Base-by-base conservation (phyloP, 2,329 filamentous ascomycete species). In the Aureobasidium musti region DNA sequence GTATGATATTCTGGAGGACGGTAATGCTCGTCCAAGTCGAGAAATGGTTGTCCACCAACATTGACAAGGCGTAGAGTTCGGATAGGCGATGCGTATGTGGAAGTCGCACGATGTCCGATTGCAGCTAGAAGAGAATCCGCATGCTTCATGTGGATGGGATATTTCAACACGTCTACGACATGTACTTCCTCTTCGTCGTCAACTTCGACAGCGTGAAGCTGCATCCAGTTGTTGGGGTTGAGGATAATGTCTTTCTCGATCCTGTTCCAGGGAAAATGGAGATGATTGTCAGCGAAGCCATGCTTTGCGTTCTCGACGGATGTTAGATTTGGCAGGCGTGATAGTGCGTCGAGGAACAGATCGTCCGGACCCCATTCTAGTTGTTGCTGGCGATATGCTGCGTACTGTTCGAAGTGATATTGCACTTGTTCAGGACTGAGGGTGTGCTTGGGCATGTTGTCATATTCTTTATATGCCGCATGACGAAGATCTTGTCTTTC, bases 161-260 rank as follows among this genome's bases (percentile, higher is more conserved):
- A 14, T n/a, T 35, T 47, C 7, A 56, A 13, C 23, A 35, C n/a
- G n/a, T 65, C 61, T 19, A 54, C 19, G 19, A 53, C 45, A 21
- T 67, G 67, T 13, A 67, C 67, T 14, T 66, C 53, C 28, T 59
- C 54, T 1, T 61, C 57, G n/a, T 57, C 61, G 14, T 65, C 61
- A 1, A 45, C 50, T 17, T 65, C 61, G 11, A 65, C 50, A 17
- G 50, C 50, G 8, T 54, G 28, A 6, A 45, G 68, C 43, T 69
- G 54, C 37, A 70, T 69, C 69, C 68, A 73, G 41, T 70, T 68
- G 35, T 71, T 57, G 13, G 71, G 68, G n/a, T 65, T 67, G 10
- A 70, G 68, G 14, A 70, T 35, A 11, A 69, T 71, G 2, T 57
- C 28, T 28, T 33, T 30, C 21, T 67, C 45, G 13, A 71, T 63